Conservation (phyloP, 2,329 filamentous ascomycete species). For the Arachnomyces sp. region DNA sequence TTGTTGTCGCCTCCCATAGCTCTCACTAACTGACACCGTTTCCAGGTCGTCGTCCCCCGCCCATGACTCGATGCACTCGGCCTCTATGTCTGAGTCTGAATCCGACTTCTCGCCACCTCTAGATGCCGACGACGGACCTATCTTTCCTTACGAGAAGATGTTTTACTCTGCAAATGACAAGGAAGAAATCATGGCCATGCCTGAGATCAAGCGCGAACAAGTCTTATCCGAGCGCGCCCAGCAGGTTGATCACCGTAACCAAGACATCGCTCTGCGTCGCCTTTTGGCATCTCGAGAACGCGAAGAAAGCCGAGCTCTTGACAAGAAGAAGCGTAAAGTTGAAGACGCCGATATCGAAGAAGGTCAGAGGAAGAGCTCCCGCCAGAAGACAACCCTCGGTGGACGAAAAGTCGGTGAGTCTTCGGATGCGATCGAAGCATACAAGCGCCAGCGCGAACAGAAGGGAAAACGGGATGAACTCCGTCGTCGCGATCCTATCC, state of each 20-base stretch:
- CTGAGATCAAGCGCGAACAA: conserved; percentile 84
- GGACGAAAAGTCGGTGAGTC: conserved; percentile 61
- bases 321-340: conserved; percentile 64
- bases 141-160: conserved; percentile 78
- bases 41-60: conserved; percentile 60
- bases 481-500: conserved; percentile 34
- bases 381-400: conserved; percentile 61
- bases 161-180: conserved; percentile 69
- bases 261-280: conserved; percentile 73
- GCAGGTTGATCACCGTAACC: conserved; percentile 71
- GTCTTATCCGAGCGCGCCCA: conserved; percentile 81
- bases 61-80: conserved; percentile 69
- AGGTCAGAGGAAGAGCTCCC: conserved; percentile 62
- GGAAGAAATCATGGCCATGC: conserved; percentile 71
- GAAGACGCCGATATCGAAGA: conserved; percentile 73
- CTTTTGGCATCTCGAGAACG: conserved; percentile 63
- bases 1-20: conserved; percentile 3
- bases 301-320: conserved; percentile 46
- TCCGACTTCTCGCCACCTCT: conserved; percentile 52
- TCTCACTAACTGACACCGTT: conserved; percentile 8
- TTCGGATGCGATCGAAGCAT: conserved; percentile 65
- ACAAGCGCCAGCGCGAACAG: conserved; percentile 54
- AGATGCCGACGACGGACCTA: conserved; percentile 44
- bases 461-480: conserved; percentile 45
- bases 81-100: conserved; percentile 83